Evolutionary conservation across 2,329 filamentous ascomycete species (phyloP).

Genomic region (Eutypella sp.): DNA sequence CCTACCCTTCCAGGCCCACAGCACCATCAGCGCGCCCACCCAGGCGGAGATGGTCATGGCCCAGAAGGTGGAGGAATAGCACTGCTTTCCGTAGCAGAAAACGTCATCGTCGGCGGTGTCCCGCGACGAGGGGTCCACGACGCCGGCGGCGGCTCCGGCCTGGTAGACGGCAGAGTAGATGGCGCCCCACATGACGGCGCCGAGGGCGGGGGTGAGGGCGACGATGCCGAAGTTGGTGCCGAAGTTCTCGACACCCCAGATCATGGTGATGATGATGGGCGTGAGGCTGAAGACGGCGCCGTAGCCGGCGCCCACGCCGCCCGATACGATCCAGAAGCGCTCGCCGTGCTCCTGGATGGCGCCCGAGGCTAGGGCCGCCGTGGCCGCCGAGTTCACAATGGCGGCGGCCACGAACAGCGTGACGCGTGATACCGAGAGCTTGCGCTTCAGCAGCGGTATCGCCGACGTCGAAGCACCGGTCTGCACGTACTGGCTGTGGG

Average conservation of each 20-base stretch:
- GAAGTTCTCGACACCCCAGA: conserved; percentile 98
- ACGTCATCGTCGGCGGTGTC: conserved; percentile 39
- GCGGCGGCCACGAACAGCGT: conserved; percentile 73
- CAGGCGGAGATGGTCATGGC: conserved; percentile 77
- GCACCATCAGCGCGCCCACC: conserved; percentile 66
- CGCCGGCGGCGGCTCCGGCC: conserved; percentile 47
- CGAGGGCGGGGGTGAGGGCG: conserved; percentile 82
- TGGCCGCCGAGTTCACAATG: conserved; percentile 67
- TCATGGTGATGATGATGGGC: conserved; percentile 90
- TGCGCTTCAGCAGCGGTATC: conserved; percentile 28
- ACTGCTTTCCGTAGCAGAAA: conserved; percentile 76
- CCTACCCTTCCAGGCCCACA: conserved; percentile 76
- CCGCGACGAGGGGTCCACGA: no score
- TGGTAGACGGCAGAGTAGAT: conserved; percentile 84
- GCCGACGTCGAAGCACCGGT: conserved; percentile 29
- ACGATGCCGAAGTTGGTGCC: conserved; percentile 97
- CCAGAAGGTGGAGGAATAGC: conserved; percentile 82
- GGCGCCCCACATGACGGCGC: conserved; percentile 83
- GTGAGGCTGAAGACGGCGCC: conserved; percentile 86
- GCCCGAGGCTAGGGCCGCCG: conserved; percentile 74
- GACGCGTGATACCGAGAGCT: conserved; percentile 68
- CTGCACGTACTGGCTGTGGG: conserved; percentile 54
- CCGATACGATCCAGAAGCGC: conserved; percentile 81
- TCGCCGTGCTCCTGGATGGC: conserved; percentile 67
- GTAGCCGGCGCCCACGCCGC: conserved; percentile 83